Evolutionary conservation across 305 asterid species (phyloP), one percentile per base, ranked within the genome.

Genomic region (Ilex paraguariensis): DNA sequence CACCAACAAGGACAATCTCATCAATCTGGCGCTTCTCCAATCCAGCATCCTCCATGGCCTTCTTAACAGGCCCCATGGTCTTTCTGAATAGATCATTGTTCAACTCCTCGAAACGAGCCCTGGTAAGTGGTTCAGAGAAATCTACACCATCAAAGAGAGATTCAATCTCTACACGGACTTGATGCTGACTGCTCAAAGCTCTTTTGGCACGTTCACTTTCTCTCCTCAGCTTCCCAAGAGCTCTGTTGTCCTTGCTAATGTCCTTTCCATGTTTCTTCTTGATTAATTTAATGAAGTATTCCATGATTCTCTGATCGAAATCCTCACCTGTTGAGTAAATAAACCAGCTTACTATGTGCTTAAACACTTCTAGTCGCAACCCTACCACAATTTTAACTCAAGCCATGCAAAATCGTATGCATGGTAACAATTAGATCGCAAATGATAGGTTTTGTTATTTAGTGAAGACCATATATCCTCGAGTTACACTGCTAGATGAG

Each of bases 211-310:
- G 93, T 68, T 87, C 97, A 52, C 76, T 57, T 73, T 87, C 97
- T 71, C 95, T 86, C 81, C 93, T 86, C 77, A 86, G 49, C 77
- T 86, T 90, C 55, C 95, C 95, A 54, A 90, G 86, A 42, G 93
- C 96, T 62, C 88, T 81, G 72, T 81, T 85, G 59, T 84, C 96
- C 84, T 86, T 86, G 73, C 95, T 84, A 79, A 90, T 87, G 83
- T 91, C 97, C 80, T 86, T 91, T 1, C 95, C 89, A 0, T 90
- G 84, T 80, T 87, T 87, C 89, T 90, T 90, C 89, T 85, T 90
- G 70, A 87, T 81, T 88, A 86, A 70, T 69, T 86, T 82, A 61
- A 90, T 82, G 73, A 90, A 90, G 78, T 86, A 84, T 28, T 90
- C 96, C 95, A 87, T 90, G 68, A 90, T 59, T 68, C 97, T 81